Base-by-base conservation (phyloP, 2,329 filamentous ascomycete genomes). In the Trichophyton simii region DNA sequence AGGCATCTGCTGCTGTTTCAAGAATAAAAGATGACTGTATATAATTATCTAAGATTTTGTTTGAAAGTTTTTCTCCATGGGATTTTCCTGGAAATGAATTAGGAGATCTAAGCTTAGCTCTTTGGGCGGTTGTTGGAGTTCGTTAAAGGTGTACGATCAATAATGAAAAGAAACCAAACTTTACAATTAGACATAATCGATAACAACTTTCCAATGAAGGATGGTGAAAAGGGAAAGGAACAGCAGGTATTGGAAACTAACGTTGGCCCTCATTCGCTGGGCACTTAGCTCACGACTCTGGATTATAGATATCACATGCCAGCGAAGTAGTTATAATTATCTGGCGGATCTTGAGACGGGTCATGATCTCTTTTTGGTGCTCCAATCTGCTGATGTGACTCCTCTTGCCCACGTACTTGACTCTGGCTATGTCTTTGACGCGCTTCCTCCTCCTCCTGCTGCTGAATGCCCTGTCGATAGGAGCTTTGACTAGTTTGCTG, bases 1-100 rank as follows among this genome's bases (percentile, higher is more conserved):
- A 72, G 91, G 91, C 54, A 79, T 97, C 8, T 95, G 91, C 68
- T 96, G 91, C 72, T 77, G 91, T 36, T 55, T 18, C 20, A 55
- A 18, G 28, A 55, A 55, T 36, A 55, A 36, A 28, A 55, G 28
- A 25, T 55, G 34, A 36, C 15, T 3, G 18, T 34, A 55, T 36
- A 18, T 55, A 18, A 15, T 9, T 34, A 55, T 55, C 52, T 52
- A 13, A 13, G 38, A n/a, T 42, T 46, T 48, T 48, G 44, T 6
- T 31, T 31, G 1, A 31, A 31, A 28, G 3, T 5, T 25, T 5
- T 15, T 22, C 31, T 28, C 15, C 11, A 15, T 52, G 22, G 46
- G 46, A 28, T 52, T n/a, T 15, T 11, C 15, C 3, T 22, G 22
- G 13, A 22, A 20, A 28, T 52, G 11, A 15, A 25, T 13, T 28